phyloP scores from a whole-genome alignment of 768 basidiomycete genomes.

The Tulasnella sp. region DNA sequence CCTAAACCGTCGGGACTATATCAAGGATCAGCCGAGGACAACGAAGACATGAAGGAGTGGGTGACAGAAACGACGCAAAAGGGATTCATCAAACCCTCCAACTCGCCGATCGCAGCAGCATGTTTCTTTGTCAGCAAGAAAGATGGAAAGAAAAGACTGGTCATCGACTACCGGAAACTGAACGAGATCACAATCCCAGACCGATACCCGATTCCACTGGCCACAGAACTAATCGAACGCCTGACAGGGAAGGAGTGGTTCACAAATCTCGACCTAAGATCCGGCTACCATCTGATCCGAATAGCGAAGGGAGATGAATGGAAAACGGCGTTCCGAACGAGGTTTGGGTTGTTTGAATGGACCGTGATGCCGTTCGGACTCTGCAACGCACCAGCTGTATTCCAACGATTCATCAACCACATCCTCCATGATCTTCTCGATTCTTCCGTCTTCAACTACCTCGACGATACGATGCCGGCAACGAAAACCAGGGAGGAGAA shows the following conservation, averaged over 20 bases:
- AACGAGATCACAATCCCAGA: slow-evolving; percentile 24
- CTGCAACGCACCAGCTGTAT: slow-evolving; percentile 25
- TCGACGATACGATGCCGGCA: slow-evolving; percentile 27
- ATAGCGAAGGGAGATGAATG: slow-evolving; percentile 28
- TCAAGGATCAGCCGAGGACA: background rate
- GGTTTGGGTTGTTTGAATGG: slow-evolving; percentile 25
- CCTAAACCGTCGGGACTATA: background rate
- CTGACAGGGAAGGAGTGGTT: slow-evolving; percentile 22
- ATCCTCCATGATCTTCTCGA: slow-evolving; percentile 23
- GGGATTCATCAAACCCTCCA: slow-evolving; percentile 22
- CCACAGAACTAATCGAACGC: slow-evolving; percentile 22
- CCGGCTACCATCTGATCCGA: slow-evolving; percentile 26
- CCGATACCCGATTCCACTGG: slow-evolving; percentile 23
- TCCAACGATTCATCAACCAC: slow-evolving; percentile 27
- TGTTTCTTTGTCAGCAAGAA: slow-evolving; percentile 28
- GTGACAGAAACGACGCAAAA: slow-evolving; percentile 27
- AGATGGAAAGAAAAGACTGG: slow-evolving; percentile 23
- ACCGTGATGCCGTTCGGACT: slow-evolving; percentile 27
- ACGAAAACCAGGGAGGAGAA: slow-evolving; percentile 19
- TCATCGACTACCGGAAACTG: slow-evolving; percentile 24
- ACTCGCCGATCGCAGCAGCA: slow-evolving; percentile 24
- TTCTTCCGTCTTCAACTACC: slow-evolving; percentile 22
- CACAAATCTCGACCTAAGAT: slow-evolving; percentile 27
- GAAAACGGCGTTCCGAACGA: slow-evolving; percentile 33
- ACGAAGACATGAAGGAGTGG: slow-evolving; percentile 17